Base-by-base conservation (phyloP, 1,284 basidiomycete genomes). In the Moniliella sp. region DNA sequence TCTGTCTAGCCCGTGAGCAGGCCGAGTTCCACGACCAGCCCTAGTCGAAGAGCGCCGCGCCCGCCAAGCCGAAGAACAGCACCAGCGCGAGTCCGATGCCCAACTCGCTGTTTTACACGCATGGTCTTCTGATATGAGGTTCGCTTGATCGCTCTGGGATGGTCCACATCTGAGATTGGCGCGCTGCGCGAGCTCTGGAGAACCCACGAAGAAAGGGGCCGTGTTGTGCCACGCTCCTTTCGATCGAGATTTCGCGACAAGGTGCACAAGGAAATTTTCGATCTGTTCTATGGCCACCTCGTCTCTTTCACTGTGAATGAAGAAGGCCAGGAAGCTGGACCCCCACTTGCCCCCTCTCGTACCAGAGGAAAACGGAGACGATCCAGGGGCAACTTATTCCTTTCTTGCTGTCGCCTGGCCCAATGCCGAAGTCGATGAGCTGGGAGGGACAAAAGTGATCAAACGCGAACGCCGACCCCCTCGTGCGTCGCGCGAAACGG, bases 261-360 rank as follows among this genome's bases (percentile, higher is more conserved):
- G 4, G 69, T 91, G 35, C 88, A 97, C 59, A 70, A 78, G 58
- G 64, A 68, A 8, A 66, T 97, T 25, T 72, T 88, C 29, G 73
- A 76, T 37, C 61, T 81, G 3, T 91, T 94, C 54, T 66, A 63
- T 1, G 80, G 81, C 13, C 76, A 76, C 43, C 69, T 94, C 25
- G 76, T 84, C 28, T 81, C 75, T 13, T 77, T 81, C 57, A 76
- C 76, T 18, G 27, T 30, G 26, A 50, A 61, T n/a, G 19, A 19
- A 18, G 4, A n/a, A 18, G 15, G 14, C 8, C 7, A 18, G 25
- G 12, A 19, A 14, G 5, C 29, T 18, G 8, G n/a, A n/a, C n/a
- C n/a, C n/a, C n/a, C n/a, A n/a, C n/a, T n/a, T n/a, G n/a, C n/a
- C n/a, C n/a, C n/a, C 12, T 15, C n/a, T 39, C 8, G n/a, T 43